Percentiles rank a stretch among this genome's conserved stretches.
These are phyloP conservation scores for Hypoxylon fragiforme DNA, from an alignment of 495 filamentous ascomycete genomes.

Conservation along the genomic window DNA sequence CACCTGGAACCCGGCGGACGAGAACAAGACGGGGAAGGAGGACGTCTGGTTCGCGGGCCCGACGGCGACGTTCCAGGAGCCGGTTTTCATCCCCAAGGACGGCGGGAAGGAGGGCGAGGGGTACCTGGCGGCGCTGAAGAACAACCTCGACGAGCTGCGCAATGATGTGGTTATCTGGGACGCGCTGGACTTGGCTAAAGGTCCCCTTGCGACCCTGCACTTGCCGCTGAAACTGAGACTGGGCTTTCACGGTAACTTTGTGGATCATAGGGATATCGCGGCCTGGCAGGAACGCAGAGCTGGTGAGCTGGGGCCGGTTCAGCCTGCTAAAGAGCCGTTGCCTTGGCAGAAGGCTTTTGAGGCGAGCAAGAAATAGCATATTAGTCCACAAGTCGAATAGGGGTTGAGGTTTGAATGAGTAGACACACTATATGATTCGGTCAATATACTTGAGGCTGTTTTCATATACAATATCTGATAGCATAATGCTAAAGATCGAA, in stretches of 20 bases:
- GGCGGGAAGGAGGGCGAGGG: conserved; percentile 57
- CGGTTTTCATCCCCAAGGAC: conserved; percentile 56
- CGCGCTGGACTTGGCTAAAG: conserved; percentile 45
- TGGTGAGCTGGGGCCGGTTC: conserved; percentile 47
- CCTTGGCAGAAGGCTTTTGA: conserved; percentile 45
- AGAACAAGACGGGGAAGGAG: conserved; percentile 34
- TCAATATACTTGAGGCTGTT: no score
- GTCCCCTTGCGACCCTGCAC: conserved; percentile 51
- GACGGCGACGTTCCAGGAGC: conserved; percentile 60
- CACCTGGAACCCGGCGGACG: conserved; percentile 38
- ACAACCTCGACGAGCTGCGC: conserved; percentile 53
- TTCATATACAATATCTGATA: no score
- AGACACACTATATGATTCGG: no score
- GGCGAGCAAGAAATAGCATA: conserved; percentile 12
- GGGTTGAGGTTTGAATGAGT: neutral
- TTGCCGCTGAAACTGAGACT: conserved; percentile 49
- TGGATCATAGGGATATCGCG: conserved; percentile 50
- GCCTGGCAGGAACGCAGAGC: conserved; percentile 44
- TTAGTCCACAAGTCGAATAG: no score
- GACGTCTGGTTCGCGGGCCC: conserved; percentile 53
- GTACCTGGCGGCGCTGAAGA: conserved; percentile 58
- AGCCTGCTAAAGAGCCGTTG: conserved; percentile 44
- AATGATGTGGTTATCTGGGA: conserved; percentile 59
- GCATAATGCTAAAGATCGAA: no score
- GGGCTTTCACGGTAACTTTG: conserved; percentile 54